A percentile compares a stretch with the other conserved stretches of the same genome.
Conservation (phyloP, 306 rosid genomes). For the Senna tora region DNA sequence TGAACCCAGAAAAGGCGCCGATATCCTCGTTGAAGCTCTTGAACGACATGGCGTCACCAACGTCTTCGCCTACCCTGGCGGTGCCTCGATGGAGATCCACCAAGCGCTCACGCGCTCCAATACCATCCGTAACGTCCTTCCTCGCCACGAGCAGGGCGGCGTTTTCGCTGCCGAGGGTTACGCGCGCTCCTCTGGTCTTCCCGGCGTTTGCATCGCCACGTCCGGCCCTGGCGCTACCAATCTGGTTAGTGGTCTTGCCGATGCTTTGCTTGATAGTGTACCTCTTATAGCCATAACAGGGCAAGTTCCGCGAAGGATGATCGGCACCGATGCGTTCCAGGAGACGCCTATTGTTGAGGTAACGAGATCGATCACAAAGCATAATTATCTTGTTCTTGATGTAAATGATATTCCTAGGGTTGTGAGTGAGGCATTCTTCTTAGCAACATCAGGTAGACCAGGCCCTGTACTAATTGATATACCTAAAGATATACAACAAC, state of each 20-base stretch:
- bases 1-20: conserved; percentile 80
- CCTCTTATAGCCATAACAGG: conserved; percentile 83
- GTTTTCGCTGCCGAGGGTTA: conserved; percentile 51
- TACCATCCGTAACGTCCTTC: conserved; percentile 1
- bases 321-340: conserved; percentile 95
- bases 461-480: conserved; percentile 82
- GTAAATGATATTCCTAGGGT: conserved; percentile 83
- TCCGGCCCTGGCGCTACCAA: conserved; percentile 97
- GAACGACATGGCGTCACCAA: conserved; percentile 78
- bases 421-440: conserved; percentile 74
- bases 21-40: conserved; percentile 84
- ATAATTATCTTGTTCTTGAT: conserved; percentile 80
- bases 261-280: conserved; percentile 73
- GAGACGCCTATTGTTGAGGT: conserved; percentile 95
- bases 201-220: conserved; percentile 88
- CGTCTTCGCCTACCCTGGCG: conserved; percentile 90
- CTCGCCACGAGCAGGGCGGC: conserved; percentile 13
- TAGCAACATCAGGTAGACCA: conserved; percentile 81
- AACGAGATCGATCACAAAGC: conserved; percentile 86
- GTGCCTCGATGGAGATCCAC: conserved; percentile 58
- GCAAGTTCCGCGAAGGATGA: conserved; percentile 82
- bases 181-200: conserved; percentile 74
- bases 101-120: conserved; percentile 18
- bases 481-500: conserved; percentile 88
- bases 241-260: conserved; percentile 86